Base-by-base conservation (phyloP, 2,329 filamentous ascomycete genomes). In the Pseudogymnoascus sp. region DNA sequence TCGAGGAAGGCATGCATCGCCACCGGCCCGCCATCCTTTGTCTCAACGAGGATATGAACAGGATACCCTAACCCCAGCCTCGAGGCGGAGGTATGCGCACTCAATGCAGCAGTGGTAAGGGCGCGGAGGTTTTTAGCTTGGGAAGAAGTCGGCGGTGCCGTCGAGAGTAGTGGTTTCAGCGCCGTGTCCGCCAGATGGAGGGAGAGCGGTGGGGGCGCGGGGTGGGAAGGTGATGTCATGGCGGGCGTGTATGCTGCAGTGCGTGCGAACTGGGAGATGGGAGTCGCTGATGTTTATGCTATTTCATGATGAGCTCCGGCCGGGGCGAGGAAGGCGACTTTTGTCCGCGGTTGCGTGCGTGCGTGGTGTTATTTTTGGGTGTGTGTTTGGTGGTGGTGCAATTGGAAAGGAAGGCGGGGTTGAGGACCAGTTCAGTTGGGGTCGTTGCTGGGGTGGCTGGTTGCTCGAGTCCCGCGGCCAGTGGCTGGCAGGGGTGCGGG, bases 31-130 rank as follows among this genome's bases (percentile, higher is more conserved):
- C 67, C 63, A 58, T 66, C 68, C 0, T 74, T 74, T 69, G 82
- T 81, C 70, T 86, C 83, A 69, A 86, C 79, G 72, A 86, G 81
- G 65, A 86, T 78, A 71, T 83, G 81, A 68, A 81, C 77, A 2
- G 83, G 81, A 5, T 70, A 68, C 66, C 84, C 84, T 44, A 84
- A 77, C 55, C 77, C 79, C 5, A 85, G 76, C 59, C 83, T 80
- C 35, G 75, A 74, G 4, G 81, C 80, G 58, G 82, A 76, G 51
- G 82, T 79, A 68, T 82, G 80, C 10, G 80, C 79, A 63, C 76
- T 77, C 25, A 85, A 76, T 13, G 83, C 81, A 59, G 79, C 78
- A 51, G 78, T 77, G 33, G 83, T 78, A 42, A 86, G 78, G 4
- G 76, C 71, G 5, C 80, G 78, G 60, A 87, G 78, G 35, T 63